Conservation (phyloP, 2,329 filamentous ascomycete genomes). For the Leptographium flavum region DNA sequence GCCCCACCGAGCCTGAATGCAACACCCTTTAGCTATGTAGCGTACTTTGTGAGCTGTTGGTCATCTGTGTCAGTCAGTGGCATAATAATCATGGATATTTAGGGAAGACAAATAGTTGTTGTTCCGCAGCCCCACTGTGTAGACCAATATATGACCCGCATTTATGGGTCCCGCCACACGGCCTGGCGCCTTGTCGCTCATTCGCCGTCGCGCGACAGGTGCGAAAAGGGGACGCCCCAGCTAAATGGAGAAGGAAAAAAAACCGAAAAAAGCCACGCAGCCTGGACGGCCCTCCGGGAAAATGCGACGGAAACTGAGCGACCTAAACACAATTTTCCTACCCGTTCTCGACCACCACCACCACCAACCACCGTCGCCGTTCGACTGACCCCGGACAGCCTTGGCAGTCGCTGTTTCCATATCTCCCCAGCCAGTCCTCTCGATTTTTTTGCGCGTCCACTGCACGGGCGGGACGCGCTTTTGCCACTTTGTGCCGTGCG, state of each 20-base stretch:
- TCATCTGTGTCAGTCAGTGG: no score
- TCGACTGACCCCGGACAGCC: background rate
- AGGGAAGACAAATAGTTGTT: no score
- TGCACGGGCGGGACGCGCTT: background rate
- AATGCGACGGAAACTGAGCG: constrained; percentile 19
- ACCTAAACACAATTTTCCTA: constrained; percentile 2
- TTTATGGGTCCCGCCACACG: no score
- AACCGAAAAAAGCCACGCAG: background rate
- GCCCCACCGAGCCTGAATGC: no score
- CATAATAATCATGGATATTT: no score
- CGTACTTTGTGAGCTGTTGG: no score
- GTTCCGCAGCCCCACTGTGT: no score
- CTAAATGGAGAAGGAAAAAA: background rate
- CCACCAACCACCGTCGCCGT: background rate
- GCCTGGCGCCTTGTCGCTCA: background rate
- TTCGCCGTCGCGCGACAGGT: background rate
- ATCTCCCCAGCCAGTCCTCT: background rate
- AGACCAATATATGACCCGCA: no score
- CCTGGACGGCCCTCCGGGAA: constrained; percentile 11
- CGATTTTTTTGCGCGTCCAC: background rate
- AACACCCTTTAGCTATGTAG: no score
- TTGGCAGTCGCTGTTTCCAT: background rate
- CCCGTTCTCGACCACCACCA: background rate
- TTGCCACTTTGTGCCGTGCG: background rate
- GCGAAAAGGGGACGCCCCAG: background rate